Base-by-base conservation (phyloP, 1,284 basidiomycete genomes). In the Mycena sp. region DNA sequence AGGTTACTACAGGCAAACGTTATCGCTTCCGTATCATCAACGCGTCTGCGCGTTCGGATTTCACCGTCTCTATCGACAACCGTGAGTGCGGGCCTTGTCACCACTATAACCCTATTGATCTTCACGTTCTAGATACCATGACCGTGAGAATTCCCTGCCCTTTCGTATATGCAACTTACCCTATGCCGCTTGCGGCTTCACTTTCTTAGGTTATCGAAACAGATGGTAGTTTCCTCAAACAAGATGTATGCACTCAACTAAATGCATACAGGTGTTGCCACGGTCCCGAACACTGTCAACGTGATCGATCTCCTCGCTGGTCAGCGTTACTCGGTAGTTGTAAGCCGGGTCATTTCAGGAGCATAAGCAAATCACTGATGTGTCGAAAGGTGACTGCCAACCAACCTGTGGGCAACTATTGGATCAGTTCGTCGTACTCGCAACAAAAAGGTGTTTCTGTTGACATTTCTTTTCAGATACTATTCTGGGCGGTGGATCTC, bases 21-120 rank as follows among this genome's bases (percentile, higher is more conserved):
- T 83, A 86, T 70, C 72, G 78, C 25, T 71, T 79, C 69, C 72
- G 88, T 19, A 70, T 90, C 58, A 79, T 89, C 78, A 83, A 83
- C 76, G 74, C 77, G n/a, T 76, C 76, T 21, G 75, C 75, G 23
- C 71, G 74, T 21, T 72, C 73, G 19, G 72, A 70, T n/a, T 79
- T 76, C 70, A 72, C 68, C 9, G 74, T 81, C 50, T 79, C 80
- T 6, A 78, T 84, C 54, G 80, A 82, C 53, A 73, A 74, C 19
- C 82, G 51, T 61, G 29, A 37, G 50, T 25, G 6, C 14, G 11
- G 9, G 25, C 16, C 16, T 16, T 35, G 7, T 35, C 14, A 9
- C 14, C 9, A 35, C 9, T 9, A n/a, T 6, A 14, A 51, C 5
- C 12, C 32, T n/a, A 78, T 82, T 51, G 78, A 80, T 35, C 32